These are phyloP conservation scores for Lotmaria passim DNA, from an alignment of 208 protist species.

Conservation along the genomic window DNA sequence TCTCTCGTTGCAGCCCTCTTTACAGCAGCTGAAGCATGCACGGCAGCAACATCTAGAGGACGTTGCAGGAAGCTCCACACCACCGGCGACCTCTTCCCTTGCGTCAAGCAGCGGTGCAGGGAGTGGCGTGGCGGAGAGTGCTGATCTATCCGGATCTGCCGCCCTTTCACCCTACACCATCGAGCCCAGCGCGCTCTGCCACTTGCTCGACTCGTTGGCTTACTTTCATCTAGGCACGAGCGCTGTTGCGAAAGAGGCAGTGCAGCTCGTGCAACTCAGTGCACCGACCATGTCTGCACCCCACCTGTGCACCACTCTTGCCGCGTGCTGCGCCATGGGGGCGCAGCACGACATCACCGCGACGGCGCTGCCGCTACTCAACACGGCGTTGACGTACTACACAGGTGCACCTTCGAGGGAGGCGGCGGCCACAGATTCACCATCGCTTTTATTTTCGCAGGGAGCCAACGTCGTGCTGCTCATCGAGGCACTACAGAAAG, in stretches of 20 bases:
- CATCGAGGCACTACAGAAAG: slow-evolving; percentile 58
- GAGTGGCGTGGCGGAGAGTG: not conserved
- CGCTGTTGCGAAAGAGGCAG: slow-evolving; percentile 55
- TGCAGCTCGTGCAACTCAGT: slow-evolving; percentile 57
- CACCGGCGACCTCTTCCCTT: not conserved
- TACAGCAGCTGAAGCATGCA: slow-evolving; percentile 38
- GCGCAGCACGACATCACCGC: slow-evolving; percentile 54
- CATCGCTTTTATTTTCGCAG: slow-evolving; percentile 23
- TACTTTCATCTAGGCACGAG: slow-evolving; percentile 76
- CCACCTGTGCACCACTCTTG: slow-evolving; percentile 66
- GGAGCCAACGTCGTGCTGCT: slow-evolving; percentile 39
- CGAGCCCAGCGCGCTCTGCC: slow-evolving; percentile 52
- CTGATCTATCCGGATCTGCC: not conserved
- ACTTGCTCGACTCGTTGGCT: slow-evolving; percentile 77
- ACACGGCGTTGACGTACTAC: slow-evolving; percentile 44
- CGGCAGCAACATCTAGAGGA: slow-evolving; percentile 11
- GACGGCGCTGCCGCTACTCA: slow-evolving; percentile 61
- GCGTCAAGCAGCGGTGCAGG: not conserved
- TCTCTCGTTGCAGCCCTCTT: slow-evolving; percentile 66
- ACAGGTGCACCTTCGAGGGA: slow-evolving; percentile 2
- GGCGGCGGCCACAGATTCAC: no score
- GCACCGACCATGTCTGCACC: slow-evolving; percentile 55
- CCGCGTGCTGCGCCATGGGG: slow-evolving; percentile 68
- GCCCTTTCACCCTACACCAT: slow-evolving; percentile 26
- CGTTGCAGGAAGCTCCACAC: not conserved